These are phyloP conservation scores for Acacia melanoxylon DNA, from an alignment of 306 rosid species.

Conservation along the genomic window DNA sequence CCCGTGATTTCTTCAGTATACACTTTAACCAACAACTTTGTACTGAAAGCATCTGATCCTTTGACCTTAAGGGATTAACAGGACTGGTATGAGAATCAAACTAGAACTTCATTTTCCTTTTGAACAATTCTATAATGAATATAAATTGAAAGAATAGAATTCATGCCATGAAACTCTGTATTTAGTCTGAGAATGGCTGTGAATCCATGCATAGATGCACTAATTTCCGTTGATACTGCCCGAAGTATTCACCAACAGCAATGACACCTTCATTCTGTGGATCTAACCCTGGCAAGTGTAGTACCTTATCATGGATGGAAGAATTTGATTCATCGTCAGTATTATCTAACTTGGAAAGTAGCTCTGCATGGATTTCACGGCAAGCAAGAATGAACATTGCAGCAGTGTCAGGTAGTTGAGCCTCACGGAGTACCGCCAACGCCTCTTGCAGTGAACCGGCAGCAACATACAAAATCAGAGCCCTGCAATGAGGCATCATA, in stretches of 20 bases:
- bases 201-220: slow-evolving; percentile 98
- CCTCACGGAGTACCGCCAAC: slow-evolving; percentile 87
- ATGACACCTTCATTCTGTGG: slow-evolving; percentile 80
- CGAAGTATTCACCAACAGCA: slow-evolving; percentile 81
- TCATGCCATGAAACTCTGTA: slow-evolving; percentile 8
- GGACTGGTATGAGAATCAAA: background rate
- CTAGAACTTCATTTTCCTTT: slow-evolving; percentile 8
- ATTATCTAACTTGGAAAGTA: slow-evolving; percentile 49
- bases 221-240: slow-evolving; percentile 82
- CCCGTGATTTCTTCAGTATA: background rate
- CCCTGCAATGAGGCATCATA: slow-evolving; percentile 60
- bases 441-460: slow-evolving; percentile 97
- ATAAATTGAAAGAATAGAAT: slow-evolving; percentile 23
- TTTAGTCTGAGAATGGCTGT: slow-evolving; percentile 68
- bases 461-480: slow-evolving; percentile 82
- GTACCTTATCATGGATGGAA: slow-evolving; percentile 45
- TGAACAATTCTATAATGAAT: slow-evolving; percentile 8
- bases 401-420: slow-evolving; percentile 91
- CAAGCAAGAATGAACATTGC: slow-evolving; percentile 96
- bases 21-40: background rate
- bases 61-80: slow-evolving; percentile 9
- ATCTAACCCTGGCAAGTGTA: slow-evolving; percentile 63
- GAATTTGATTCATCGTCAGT: slow-evolving; percentile 59
- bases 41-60: slow-evolving; percentile 13
- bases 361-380: slow-evolving; percentile 76